Evolutionary conservation across 176 grass and related monocot genomes (phyloP), one percentile per base, ranked within the genome.

Genomic region (Aegilops longissima): DNA sequence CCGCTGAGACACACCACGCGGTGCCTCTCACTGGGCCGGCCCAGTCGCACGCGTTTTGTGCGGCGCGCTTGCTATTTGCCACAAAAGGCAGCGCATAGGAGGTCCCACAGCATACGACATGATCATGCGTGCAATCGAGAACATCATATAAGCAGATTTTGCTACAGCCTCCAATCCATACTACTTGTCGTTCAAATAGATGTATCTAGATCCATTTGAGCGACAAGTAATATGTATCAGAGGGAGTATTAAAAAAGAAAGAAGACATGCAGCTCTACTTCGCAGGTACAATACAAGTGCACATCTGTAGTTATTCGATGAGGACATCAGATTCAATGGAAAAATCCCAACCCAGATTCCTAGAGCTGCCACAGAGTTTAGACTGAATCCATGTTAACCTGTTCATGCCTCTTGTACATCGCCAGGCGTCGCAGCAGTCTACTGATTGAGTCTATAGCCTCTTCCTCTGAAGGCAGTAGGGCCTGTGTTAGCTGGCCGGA

Each of bases 391-490:
- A 79, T 65, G 77, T 80, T 89, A 24, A 56, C 40, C 63, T 12
- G 71, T 36, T n/a, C 72, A 64, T 67, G 24, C 68, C 52, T 7
- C 47, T 81, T 82, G 58, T 67, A 83, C 59, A 84, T 27, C 33
- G 14, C 84, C 33, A 73, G 52, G 14, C 29, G 6, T 44, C 30
- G 8, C 27, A 58, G 36, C 62, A 66, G 23, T 74, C 88, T 90
- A 94, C 81, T 83, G 87, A 42, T 93, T 67, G 13, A 98, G 93
- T 66, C 95, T 91, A 51, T 94, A 93, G 82, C 93, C 66, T 85
- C 95, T 89, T 75, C 95, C 95, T 64, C 93, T 92, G 83, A 98
- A 98, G 39, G 86, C 85, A 23, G 79, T 81, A 8, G 84, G 62
- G 47, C 82, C 66, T 4, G 85, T 79, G 75, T 68, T 84, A 63